Evolutionary conservation across 2,329 filamentous ascomycete species (phyloP).

Genomic region (Bipolaris victoriae): DNA sequence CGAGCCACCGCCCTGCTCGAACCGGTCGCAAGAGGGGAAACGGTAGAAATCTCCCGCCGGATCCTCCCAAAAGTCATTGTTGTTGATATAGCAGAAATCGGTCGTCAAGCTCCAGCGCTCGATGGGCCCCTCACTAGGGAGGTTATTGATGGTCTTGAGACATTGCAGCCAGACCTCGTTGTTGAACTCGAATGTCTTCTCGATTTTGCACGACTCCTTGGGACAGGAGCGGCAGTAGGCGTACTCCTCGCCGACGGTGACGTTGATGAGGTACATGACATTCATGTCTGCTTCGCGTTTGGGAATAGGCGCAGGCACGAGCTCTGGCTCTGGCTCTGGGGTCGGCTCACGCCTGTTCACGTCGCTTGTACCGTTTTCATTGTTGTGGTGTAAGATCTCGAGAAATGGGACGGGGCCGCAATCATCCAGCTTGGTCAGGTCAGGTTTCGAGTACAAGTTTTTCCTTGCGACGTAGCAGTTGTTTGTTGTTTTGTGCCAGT

Average conservation of each 20-base stretch:
- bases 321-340: background rate
- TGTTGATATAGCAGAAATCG: conserved; percentile 40
- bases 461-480: conserved; percentile 42
- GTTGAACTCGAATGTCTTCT: conserved; percentile 32
- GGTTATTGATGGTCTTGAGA: conserved; percentile 13
- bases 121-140: background rate
- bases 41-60: conserved; percentile 33
- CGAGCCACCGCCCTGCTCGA: conserved; percentile 11
- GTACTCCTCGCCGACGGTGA: conserved; percentile 39
- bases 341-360: conserved; percentile 19
- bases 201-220: conserved; percentile 15
- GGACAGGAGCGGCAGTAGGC: conserved; percentile 33
- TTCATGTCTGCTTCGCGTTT: background rate
- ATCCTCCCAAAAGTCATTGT: conserved; percentile 36
- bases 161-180: conserved; percentile 39
- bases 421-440: conserved; percentile 33
- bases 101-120: conserved; percentile 36
- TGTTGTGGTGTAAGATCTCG: conserved; percentile 28
- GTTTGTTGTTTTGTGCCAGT: conserved; percentile 40
- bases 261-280: conserved; percentile 35
- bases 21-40: conserved; percentile 30
- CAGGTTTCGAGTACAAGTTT: conserved; percentile 31
- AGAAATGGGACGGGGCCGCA: conserved; percentile 40
- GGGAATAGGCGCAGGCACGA: background rate
- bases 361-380: conserved; percentile 32